Evolutionary conservation across 805 yeast species (phyloP), one percentile per base, ranked within the genome.

Genomic region (Saturnispora kantuleensis): DNA sequence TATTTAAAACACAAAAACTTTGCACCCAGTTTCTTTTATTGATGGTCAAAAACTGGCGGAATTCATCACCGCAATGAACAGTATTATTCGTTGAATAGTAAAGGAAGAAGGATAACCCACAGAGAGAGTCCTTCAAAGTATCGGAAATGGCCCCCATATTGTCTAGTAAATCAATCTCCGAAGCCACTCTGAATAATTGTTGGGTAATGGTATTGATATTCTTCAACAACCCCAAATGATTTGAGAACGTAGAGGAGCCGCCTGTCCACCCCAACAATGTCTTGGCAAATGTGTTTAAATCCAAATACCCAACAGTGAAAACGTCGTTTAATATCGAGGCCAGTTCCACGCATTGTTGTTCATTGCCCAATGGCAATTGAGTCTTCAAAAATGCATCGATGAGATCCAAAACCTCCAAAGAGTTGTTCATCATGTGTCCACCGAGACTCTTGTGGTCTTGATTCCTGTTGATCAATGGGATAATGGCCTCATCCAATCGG

Each of bases 21-120:
- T 67, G 64, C 10, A 82, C 74, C 96, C 96, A 88, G 10, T 53
- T 48, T 31, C 52, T 49, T 42, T 60, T 53, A 36, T 59, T 58
- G 2, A 43, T 31, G 5, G 31, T n/a, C 21, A 57, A 46, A 6
- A 58, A 48, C 1, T 41, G n/a, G 7, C 18, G 8, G 34, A 49
- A 38, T 5, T 40, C 31, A 8, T 35, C 33, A 33, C 28, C 12
- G 31, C 35, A 55, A 10, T 32, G 26, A 3, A 51, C 26, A 8
- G 49, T 12, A 32, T 56, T 56, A 17, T 50, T 49, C 0, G 52
- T 39, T 16, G 51, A 35, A 44, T 56, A 58, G 44, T 60, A 60
- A 9, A 59, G 33, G 37, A 60, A 54, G 4, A 50, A 37, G 10
- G 63, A 52, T 4, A 59, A 39, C 1, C 51, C 51, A 16, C 50